Percentiles rank a stretch among this genome's conserved stretches.
phyloP scores from a whole-genome alignment of 2,329 filamentous ascomycete genomes.

The Beauveria brongniartii region DNA sequence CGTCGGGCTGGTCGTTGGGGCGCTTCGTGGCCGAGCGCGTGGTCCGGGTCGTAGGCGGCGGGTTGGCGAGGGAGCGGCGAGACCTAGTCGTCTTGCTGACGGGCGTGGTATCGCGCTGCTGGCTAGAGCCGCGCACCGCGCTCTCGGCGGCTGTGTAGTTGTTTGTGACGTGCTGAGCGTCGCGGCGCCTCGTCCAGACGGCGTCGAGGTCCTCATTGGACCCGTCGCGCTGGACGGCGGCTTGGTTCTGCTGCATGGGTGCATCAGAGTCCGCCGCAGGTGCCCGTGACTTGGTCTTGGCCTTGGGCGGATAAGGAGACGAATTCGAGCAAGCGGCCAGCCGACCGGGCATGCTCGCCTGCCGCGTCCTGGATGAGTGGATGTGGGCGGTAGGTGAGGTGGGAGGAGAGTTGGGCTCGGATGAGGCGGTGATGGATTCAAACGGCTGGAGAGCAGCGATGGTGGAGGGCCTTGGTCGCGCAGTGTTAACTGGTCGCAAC shows the following conservation, averaged over 20 bases:
- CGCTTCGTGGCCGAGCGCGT: constrained; percentile 46
- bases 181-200: constrained; percentile 27
- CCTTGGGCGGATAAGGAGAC: constrained; percentile 23
- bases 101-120: constrained; percentile 24
- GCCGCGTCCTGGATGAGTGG: constrained; percentile 13
- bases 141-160: constrained; percentile 28
- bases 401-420: constrained; percentile 27
- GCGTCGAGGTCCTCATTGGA: constrained; percentile 21
- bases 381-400: constrained; percentile 15
- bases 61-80: constrained; percentile 25
- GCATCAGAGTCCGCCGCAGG: neutral
- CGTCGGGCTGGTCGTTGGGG: constrained; percentile 46
- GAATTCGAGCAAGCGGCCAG: constrained; percentile 23
- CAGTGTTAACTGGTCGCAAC: constrained; percentile 31
- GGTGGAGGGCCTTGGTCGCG: constrained; percentile 26
- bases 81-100: constrained; percentile 26
- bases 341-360: constrained; percentile 34
- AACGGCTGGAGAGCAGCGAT: neutral
- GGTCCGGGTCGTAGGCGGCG: constrained; percentile 30
- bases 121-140: constrained; percentile 26
- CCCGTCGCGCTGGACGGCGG: constrained; percentile 14
- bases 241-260: neutral
- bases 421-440: constrained; percentile 13
- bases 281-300: constrained; percentile 17
- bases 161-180: constrained; percentile 33